Conservation (phyloP, 2,329 filamentous ascomycete species). For the Didymella glomerata region DNA sequence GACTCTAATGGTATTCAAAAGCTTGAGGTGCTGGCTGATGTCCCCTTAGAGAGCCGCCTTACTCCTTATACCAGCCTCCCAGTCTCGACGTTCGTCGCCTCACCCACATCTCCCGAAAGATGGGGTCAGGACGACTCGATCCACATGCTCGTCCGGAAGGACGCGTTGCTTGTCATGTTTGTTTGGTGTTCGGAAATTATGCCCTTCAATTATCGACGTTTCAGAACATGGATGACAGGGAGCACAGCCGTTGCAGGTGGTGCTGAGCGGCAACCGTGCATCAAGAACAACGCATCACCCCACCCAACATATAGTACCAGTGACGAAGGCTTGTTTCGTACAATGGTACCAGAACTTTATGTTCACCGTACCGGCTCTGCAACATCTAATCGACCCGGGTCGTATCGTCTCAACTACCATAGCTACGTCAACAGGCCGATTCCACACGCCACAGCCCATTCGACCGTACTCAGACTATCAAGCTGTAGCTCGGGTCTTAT, state of each 20-base stretch:
- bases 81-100: constrained; percentile 5
- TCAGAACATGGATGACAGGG: constrained; percentile 13
- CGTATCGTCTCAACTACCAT: neutral
- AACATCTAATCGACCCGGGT: neutral
- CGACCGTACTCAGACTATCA: neutral
- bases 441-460: neutral
- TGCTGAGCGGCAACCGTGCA: constrained; percentile 11
- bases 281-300: constrained; percentile 1
- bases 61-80: constrained; percentile 3
- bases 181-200: constrained; percentile 17
- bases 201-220: constrained; percentile 13
- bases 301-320: neutral
- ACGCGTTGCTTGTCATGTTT: constrained; percentile 14
- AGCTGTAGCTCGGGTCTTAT: neutral
- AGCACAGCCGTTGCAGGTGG: constrained; percentile 14
- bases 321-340: neutral
- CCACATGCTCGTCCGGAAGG: constrained; percentile 5
- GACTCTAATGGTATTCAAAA: neutral
- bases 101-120: constrained; percentile 7
- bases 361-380: neutral
- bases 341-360: neutral
- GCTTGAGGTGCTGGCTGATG: neutral
- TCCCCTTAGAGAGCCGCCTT: neutral
- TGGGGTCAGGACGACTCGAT: constrained; percentile 6
- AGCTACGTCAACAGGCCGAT: neutral